phyloP scores from a whole-genome alignment of 305 asterid species.

The Vinca major region DNA sequence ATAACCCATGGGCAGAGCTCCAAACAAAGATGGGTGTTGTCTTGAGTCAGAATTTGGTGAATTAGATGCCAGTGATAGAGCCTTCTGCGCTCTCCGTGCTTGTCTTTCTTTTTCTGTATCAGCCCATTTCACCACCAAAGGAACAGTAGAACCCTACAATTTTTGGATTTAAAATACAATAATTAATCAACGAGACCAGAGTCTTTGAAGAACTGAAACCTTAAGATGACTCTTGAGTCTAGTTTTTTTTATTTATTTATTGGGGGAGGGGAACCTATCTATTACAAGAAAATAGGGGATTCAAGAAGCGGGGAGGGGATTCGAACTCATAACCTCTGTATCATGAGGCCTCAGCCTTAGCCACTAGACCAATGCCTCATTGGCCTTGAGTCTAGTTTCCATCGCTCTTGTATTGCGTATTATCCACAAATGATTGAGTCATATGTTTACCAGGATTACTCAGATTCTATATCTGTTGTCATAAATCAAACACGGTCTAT shows the following conservation, averaged over 20 bases:
- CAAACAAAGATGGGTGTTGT: constrained; percentile 58
- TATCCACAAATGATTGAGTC: neutral
- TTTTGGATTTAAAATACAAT: constrained; percentile 5
- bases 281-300: too few species aligned
- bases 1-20: constrained; percentile 74
- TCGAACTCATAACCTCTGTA: too few species aligned
- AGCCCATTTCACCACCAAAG: constrained; percentile 97
- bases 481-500: neutral
- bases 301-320: too few species aligned
- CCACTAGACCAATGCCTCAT: too few species aligned
- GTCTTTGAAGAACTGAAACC: neutral
- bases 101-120: constrained; percentile 95
- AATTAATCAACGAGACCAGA: neutral
- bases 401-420: neutral
- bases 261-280: too few species aligned
- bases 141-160: constrained; percentile 62
- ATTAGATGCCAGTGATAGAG: constrained; percentile 43
- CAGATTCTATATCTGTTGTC: neutral
- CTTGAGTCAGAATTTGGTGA: constrained; percentile 36
- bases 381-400: too few species aligned
- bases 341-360: too few species aligned
- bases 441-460: neutral
- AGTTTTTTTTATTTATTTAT: too few species aligned
- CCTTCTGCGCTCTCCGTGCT: constrained; percentile 80
- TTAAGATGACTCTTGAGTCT: neutral